phyloP scores from a whole-genome alignment of 192 early-diverging fungal species.

The Coemansia sp. region DNA sequence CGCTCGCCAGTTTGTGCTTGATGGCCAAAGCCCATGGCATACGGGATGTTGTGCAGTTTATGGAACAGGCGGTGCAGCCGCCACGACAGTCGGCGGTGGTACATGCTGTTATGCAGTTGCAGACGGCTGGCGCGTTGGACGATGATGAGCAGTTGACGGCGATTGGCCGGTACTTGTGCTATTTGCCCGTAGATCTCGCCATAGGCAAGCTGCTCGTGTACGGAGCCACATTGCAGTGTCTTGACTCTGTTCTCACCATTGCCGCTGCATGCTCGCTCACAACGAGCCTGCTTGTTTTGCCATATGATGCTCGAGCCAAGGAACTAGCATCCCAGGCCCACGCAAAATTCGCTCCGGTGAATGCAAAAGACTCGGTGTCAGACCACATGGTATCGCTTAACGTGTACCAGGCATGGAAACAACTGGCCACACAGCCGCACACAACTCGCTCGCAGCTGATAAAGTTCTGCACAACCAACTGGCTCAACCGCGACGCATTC shows the following conservation, averaged over 20 bases:
- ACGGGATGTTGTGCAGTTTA: constrained; percentile 55
- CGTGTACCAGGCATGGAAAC: not conserved
- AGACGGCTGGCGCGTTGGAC: constrained; percentile 32
- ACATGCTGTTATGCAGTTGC: constrained; percentile 52
- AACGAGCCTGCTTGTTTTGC: not conserved
- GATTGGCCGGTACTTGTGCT: constrained; percentile 66
- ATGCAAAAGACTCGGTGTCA: not conserved
- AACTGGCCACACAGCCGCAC: not conserved
- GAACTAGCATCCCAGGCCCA: not conserved
- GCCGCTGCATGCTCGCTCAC: constrained; percentile 36
- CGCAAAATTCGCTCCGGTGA: not conserved
- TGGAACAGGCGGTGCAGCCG: constrained; percentile 64
- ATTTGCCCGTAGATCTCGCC: constrained; percentile 71
- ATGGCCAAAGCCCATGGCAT: constrained; percentile 67
- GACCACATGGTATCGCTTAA: not conserved
- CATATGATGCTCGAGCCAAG: not conserved
- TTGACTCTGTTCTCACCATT: constrained; percentile 75
- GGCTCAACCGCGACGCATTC: constrained; percentile 16
- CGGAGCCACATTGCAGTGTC: constrained; percentile 68
- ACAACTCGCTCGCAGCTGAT: no score
- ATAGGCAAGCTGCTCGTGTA: constrained; percentile 74
- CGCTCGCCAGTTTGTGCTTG: constrained; percentile 71
- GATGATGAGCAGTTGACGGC: constrained; percentile 58
- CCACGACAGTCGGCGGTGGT: constrained; percentile 64
- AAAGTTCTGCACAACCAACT: not conserved